Percentiles rank a stretch among this genome's conserved stretches.
phyloP scores from a whole-genome alignment of 2,329 filamentous ascomycete genomes.

The Colletotrichum sp. region DNA sequence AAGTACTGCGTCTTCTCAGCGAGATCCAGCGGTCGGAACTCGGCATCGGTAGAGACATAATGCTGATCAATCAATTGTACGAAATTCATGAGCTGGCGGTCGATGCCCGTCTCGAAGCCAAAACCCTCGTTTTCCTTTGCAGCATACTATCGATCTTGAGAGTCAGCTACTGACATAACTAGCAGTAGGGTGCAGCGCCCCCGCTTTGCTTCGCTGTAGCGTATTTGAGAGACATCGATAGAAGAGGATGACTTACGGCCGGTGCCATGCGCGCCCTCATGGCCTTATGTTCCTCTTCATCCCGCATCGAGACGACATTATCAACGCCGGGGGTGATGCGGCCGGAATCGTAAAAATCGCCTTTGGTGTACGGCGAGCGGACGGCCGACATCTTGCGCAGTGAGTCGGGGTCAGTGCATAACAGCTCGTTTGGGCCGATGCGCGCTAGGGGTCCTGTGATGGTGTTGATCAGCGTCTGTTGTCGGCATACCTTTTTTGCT shows the following conservation, averaged over 20 bases:
- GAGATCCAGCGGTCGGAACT: conserved; percentile 48
- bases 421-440: conserved; percentile 46
- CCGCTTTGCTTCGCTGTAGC: not conserved
- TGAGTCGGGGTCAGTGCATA: conserved; percentile 41
- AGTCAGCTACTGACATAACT: not conserved
- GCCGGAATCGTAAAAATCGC: conserved; percentile 39
- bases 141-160: conserved; percentile 43
- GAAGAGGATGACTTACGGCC: conserved; percentile 35
- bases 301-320: conserved; percentile 38
- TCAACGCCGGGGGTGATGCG: conserved; percentile 39
- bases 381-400: conserved; percentile 35
- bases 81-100: conserved; percentile 42
- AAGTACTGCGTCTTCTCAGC: conserved; percentile 56
- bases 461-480: conserved; percentile 4
- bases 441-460: conserved; percentile 38
- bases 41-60: conserved; percentile 44
- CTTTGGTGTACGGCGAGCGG: conserved; percentile 40
- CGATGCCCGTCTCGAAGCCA: conserved; percentile 43
- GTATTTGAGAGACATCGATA: not conserved
- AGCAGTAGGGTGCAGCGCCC: not conserved
- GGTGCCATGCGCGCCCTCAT: conserved; percentile 49
- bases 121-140: conserved; percentile 53
- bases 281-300: conserved; percentile 37
- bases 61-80: conserved; percentile 50
- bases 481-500: not conserved